Base-by-base conservation (phyloP, 345 rosid genomes). In the Brassica carinata region DNA sequence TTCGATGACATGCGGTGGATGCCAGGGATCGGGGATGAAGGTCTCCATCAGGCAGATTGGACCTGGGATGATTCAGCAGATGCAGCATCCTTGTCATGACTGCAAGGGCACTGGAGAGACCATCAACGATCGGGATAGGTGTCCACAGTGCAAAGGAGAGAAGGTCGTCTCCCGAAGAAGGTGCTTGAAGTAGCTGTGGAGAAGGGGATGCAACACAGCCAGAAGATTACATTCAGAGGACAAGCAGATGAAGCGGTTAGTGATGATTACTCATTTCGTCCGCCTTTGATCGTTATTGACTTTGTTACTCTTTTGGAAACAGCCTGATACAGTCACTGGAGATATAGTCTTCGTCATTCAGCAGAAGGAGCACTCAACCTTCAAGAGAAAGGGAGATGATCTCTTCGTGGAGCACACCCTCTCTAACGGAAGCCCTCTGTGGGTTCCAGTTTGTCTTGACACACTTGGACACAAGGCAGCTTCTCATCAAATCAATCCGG, bases 201-300 rank as follows among this genome's bases (percentile, higher is more conserved):
- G 79, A 94, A 92, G 89, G 98, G 98, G 14, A 94, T 94, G 98
- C 93, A 86, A 73, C 81, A 90, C 64, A 86, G 87, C 6, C 98
- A 92, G 88, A 94, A 92, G 85, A 89, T 94, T 51, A 91, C 97
- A 9, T 92, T 92, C 87, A 89, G 82, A 2, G 98, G 98, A 1
- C 97, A 90, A 90, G 98, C 97, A 2, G 98, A 92, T 85, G 95
- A 92, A 82, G 92, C 90, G 57, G 97, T 94, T 74, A 36, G 91
- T 75, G 43, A 68, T 64, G n/a, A 45, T 40, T 14, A 45, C 70
- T 73, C 10, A 0, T 13, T 2, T 53, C 57, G 0, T 64, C 23
- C 7, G 9, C 69, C 65, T 53, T 68, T 45, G 65, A 78, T 55
- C 30, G 5, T 40, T 8, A 30, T 38, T 79, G 27, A 40, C 69